Evolutionary conservation across 768 basidiomycete genomes (phyloP).

Genomic region (Suillus decipiens): DNA sequence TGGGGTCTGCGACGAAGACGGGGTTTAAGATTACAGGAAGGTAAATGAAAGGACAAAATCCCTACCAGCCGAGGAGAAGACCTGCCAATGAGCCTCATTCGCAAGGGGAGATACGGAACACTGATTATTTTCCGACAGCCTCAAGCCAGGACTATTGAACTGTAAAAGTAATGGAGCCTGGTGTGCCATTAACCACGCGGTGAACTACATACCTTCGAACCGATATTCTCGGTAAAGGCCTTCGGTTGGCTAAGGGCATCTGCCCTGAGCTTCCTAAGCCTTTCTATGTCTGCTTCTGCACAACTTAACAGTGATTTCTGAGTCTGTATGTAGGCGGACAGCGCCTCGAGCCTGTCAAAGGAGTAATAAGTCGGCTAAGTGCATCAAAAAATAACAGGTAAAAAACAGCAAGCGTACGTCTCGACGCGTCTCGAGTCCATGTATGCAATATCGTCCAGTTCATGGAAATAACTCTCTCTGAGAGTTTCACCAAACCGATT

Average conservation of each 20-base stretch:
- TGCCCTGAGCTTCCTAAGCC: slow-evolving; percentile 47
- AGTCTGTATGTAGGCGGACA: slow-evolving; percentile 62
- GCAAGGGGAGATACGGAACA: slow-evolving; percentile 44
- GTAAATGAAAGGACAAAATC: slow-evolving; percentile 15
- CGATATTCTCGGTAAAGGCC: slow-evolving; percentile 33
- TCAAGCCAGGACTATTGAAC: slow-evolving; percentile 35
- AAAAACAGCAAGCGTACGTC: slow-evolving; percentile 26
- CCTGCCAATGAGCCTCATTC: slow-evolving; percentile 60
- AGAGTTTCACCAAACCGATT: slow-evolving; percentile 5
- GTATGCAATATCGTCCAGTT: slow-evolving; percentile 31
- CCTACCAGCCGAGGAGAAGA: slow-evolving; percentile 58
- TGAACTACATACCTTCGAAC: slow-evolving; percentile 35
- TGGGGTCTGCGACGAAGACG: slow-evolving; percentile 45
- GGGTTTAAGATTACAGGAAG: slow-evolving; percentile 6
- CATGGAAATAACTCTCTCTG: slow-evolving; percentile 28
- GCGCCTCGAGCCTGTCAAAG: slow-evolving; percentile 48
- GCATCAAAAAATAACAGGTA: not conserved
- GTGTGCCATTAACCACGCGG: slow-evolving; percentile 10
- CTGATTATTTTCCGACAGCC: slow-evolving; percentile 47
- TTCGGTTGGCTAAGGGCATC: slow-evolving; percentile 39
- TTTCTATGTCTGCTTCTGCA: slow-evolving; percentile 63
- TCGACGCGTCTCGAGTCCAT: slow-evolving; percentile 38
- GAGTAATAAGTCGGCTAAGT: slow-evolving; percentile 8
- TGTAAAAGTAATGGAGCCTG: slow-evolving; percentile 30
- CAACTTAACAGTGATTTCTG: slow-evolving; percentile 61